Evolutionary conservation across 768 basidiomycete species (phyloP), one percentile per base, ranked within the genome.

Genomic region (Suillus cothurnatus): DNA sequence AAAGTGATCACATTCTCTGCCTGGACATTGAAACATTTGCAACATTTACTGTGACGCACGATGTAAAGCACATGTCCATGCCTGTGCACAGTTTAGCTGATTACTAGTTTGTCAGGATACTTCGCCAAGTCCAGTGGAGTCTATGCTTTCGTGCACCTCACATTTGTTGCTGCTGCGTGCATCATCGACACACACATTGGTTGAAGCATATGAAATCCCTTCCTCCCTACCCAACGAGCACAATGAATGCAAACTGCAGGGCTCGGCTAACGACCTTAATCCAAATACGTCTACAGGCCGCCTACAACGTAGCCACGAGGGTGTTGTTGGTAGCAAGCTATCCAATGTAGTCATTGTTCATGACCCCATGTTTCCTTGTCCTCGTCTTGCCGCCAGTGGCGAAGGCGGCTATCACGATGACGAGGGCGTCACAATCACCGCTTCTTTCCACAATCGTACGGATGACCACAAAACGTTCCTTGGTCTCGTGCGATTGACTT

Each of bases 381-480:
- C 58, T 21, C 58, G 6, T 41, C 21, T 39, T 59, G 19, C 58
- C 39, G 9, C 19, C 15, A 31, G 52, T 21, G 28, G 19, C 39
- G 39, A 26, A 59, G 11, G 28, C 28, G 26, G 58, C 19, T 41
- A 59, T 41, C 39, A 28, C 12, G 58, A 59, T 41, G 58, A 59
- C 19, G 58, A 59, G 28, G 58, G 58, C 7, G 28, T 31, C 26
- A 59, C 58, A 41, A 59, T 59, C 39, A 59, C 58, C 11, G 58
- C 58, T 17, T 59, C 58, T 14, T 59, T 59, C 34, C 34, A 59
- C 7, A 59, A 59, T 28, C 58, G 58, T 28, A 59, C 58, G 3
- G 58, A 59, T 59, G 58, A 59, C 58, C 39, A 43, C 19, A 59
- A 59, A 41, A 59, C 58, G 28, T 59, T 59, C 39, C 58, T 59